phyloP scores from a whole-genome alignment of 2,329 filamentous ascomycete species.

The Curvularia lunata region DNA sequence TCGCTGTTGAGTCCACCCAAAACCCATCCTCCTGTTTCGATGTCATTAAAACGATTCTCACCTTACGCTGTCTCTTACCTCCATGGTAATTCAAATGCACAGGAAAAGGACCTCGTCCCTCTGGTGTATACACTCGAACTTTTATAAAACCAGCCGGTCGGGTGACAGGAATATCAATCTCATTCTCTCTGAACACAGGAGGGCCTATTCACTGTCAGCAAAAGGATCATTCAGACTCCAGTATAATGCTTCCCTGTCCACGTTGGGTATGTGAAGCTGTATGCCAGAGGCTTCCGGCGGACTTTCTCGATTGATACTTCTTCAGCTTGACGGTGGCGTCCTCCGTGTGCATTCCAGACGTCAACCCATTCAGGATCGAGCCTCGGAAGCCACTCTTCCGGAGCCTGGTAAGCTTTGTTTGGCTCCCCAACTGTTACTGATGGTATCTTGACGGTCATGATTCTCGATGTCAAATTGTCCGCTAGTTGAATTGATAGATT shows the following conservation, averaged over 20 bases:
- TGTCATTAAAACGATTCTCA: not conserved
- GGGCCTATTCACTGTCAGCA: conserved; percentile 7
- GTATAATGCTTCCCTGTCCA: conserved; percentile 11
- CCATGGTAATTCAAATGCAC: conserved; percentile 20
- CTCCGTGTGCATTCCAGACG: conserved; percentile 20
- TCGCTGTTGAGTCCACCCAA: conserved; percentile 20
- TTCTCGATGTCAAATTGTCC: not conserved
- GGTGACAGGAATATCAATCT: conserved; percentile 13
- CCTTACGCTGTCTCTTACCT: not conserved
- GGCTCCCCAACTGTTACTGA: not conserved
- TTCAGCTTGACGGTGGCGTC: conserved; percentile 19
- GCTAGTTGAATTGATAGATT: not conserved
- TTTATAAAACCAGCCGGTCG: conserved; percentile 12
- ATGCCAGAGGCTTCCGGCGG: conserved; percentile 15
- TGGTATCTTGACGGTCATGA: not conserved
- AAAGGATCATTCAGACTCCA: not conserved
- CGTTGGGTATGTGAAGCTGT: conserved; percentile 25
- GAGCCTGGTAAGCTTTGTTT: not conserved
- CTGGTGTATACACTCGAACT: conserved; percentile 17
- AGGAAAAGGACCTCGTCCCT: conserved; percentile 17
- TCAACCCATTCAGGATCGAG: conserved; percentile 22
- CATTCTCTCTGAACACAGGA: conserved; percentile 17
- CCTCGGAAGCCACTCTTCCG: conserved; percentile 6
- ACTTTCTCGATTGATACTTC: conserved; percentile 21
- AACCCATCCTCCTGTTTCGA: conserved; percentile 18